phyloP scores from a whole-genome alignment of 305 asterid species.

The Petunia hybrid region DNA sequence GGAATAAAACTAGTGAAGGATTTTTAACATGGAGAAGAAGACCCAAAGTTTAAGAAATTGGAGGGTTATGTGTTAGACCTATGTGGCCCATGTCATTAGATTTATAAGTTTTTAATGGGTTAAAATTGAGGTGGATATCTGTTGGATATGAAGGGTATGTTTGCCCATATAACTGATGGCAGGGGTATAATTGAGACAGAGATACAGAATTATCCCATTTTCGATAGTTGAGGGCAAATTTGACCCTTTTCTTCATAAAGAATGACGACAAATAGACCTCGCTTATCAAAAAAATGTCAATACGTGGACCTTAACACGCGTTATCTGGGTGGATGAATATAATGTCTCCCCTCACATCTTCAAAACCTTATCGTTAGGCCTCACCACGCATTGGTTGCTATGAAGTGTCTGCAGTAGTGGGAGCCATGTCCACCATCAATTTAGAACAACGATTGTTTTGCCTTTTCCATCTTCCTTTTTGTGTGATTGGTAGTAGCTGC shows the following conservation, averaged over 20 bases:
- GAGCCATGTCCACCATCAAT: not conserved
- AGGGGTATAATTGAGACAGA: no score
- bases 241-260: not conserved
- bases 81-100: no score
- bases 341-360: constrained; percentile 19
- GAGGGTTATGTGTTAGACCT: no score
- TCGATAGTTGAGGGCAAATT: no score
- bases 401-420: not conserved
- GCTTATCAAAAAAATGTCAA: constrained; percentile 1
- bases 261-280: not conserved
- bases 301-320: constrained; percentile 13
- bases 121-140: no score
- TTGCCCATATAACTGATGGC: no score
- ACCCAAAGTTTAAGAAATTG: no score
- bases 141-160: no score
- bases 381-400: not conserved
- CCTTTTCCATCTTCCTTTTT: not conserved
- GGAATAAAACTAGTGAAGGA: no score
- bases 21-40: no score
- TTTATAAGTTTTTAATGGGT: no score
- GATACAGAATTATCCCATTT: no score
- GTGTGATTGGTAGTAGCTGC: not conserved
- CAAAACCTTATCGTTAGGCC: constrained; percentile 6
- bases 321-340: not conserved
- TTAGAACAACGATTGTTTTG: not conserved